Conservation (phyloP, 2,329 filamentous ascomycete species). For the Botryotinia globosa region DNA sequence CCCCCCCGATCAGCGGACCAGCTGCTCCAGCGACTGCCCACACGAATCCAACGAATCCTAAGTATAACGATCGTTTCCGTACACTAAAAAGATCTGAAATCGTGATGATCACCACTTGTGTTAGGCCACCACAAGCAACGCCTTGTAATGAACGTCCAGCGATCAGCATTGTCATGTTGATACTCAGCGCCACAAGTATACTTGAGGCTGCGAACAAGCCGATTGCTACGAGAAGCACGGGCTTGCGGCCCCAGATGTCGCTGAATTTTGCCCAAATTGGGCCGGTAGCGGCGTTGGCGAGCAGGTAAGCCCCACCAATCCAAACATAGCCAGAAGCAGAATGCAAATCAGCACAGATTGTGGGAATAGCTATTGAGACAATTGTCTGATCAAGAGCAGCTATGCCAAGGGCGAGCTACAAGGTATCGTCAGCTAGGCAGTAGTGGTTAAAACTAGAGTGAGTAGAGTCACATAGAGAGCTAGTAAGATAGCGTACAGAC, state of each 20-base stretch:
- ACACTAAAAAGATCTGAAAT: slow-evolving; percentile 60
- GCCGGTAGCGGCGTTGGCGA: slow-evolving; percentile 52
- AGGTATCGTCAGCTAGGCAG: background rate
- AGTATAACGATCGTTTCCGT: slow-evolving; percentile 55
- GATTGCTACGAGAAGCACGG: background rate
- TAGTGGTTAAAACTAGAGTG: background rate
- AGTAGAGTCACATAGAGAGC: slow-evolving; percentile 30
- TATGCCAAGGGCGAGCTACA: slow-evolving; percentile 23
- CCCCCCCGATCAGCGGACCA: slow-evolving; percentile 60
- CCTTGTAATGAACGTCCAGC: slow-evolving; percentile 61
- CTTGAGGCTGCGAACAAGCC: slow-evolving; percentile 33
- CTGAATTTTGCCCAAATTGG: slow-evolving; percentile 25
- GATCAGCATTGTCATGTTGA: slow-evolving; percentile 60
- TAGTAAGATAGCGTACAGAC: slow-evolving; percentile 30
- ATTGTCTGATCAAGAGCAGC: slow-evolving; percentile 40
- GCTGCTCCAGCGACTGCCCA: slow-evolving; percentile 61
- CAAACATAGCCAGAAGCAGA: slow-evolving; percentile 50
- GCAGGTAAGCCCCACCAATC: slow-evolving; percentile 49
- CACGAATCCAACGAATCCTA: slow-evolving; percentile 57
- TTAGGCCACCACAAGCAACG: slow-evolving; percentile 55
- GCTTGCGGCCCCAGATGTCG: slow-evolving; percentile 10
- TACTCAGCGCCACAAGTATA: slow-evolving; percentile 55
- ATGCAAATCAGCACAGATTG: slow-evolving; percentile 43
- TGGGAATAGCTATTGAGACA: slow-evolving; percentile 42
- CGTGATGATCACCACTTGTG: background rate